Conservation (phyloP, 768 basidiomycete genomes). For the Naematelia aurantialba region DNA sequence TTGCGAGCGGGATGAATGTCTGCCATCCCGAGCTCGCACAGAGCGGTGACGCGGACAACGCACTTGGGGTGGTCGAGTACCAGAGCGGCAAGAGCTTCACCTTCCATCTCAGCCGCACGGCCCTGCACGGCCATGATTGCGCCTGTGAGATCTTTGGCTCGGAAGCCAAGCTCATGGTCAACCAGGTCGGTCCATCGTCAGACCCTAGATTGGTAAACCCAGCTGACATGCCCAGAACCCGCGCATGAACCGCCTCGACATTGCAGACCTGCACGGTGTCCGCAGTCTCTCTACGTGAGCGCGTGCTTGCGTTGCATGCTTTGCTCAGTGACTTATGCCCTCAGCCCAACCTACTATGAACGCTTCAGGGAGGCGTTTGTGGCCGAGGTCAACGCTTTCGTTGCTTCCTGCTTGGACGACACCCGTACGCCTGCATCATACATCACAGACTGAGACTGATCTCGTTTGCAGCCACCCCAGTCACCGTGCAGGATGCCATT, state of each 20-base stretch:
- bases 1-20: background rate
- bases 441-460: background rate
- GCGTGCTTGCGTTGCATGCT: background rate
- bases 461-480: constrained; percentile 4
- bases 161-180: background rate
- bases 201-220: too few relatives aligned
- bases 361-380: constrained; percentile 33
- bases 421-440: background rate
- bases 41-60: background rate
- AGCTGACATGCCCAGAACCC: too few relatives aligned
- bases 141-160: background rate
- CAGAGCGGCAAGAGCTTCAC: background rate
- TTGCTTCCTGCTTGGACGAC: constrained; percentile 23
- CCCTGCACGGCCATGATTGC: background rate
- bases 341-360: constrained; percentile 25
- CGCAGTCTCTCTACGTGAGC: background rate
- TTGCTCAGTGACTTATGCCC: too few relatives aligned
- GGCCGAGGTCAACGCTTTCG: constrained; percentile 21
- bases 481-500: constrained; percentile 8
- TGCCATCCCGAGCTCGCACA: background rate
- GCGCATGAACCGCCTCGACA: background rate
- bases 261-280: constrained; percentile 1
- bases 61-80: background rate
- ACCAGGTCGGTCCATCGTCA: too few relatives aligned
- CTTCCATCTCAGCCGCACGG: background rate